Base-by-base conservation (phyloP, 192 early-diverging fungal genomes). In the Backusella luteola region DNA sequence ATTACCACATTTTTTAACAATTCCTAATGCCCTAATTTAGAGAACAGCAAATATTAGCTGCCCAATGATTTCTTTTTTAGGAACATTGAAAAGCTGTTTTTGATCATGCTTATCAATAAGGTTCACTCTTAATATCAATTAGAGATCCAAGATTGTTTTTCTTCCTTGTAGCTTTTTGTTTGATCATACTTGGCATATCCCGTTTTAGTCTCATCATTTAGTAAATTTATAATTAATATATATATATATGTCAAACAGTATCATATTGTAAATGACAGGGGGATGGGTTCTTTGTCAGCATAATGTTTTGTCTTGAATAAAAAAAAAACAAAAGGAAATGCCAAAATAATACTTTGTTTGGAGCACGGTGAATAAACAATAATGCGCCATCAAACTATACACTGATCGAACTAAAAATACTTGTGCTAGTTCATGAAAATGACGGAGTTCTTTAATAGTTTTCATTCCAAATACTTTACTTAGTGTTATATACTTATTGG, bases 1-100 rank as follows among this genome's bases (percentile, higher is more conserved):
- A 69, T 69, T 69, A 39, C 39, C 68, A 69, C 39, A 36, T 23
- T 36, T 39, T 69, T 69, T 69, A 69, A 42, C 23, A 63, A 29
- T 63, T 63, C 56, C 23, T 63, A 12, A 29, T 63, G 56, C 56
- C 56, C 23, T 26, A 63, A 63, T 63, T 29, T 29, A 63, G 56
- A 23, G 12, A 63, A 63, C 26, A 29, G 56, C 56, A 63, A 63
- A 63, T 29, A 63, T 23, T 63, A 29, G 56, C 23, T 63, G 56
- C 56, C 56, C 56, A 63, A 29, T 63, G 56, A 63, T 63, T 63
- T 63, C 56, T 63, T 63, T 63, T 63, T 63, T 63, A 29, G 56
- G 56, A 63, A 63, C n/a, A 29, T 29, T 63, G 9, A 2, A 26
- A 29, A 63, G 2, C 21, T 26, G 21, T 63, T 29, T 63, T 63